These are phyloP conservation scores for Knufia petricola DNA, from an alignment of 2,329 filamentous ascomycete species.

Conservation along the genomic window DNA sequence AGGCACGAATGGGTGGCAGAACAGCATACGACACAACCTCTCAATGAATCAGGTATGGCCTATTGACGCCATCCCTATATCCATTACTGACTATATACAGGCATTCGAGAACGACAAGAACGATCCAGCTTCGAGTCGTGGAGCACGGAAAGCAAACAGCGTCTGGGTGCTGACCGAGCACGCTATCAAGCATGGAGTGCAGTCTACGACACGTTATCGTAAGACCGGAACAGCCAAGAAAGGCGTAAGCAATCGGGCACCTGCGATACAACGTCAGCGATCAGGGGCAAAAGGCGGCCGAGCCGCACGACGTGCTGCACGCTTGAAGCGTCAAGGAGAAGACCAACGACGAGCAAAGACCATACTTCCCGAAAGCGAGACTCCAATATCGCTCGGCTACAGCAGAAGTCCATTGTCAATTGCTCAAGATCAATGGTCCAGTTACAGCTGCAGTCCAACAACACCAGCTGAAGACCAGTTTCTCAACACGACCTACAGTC, in stretches of 20 bases:
- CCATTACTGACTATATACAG: conserved; percentile 20
- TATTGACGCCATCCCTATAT: neutral
- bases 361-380: neutral
- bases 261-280: conserved; percentile 32
- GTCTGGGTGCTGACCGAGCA: conserved; percentile 69
- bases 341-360: conserved; percentile 1
- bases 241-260: conserved; percentile 28
- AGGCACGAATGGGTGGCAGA: conserved; percentile 72
- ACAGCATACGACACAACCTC: conserved; percentile 89
- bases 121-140: conserved; percentile 24
- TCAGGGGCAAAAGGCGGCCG: conserved; percentile 35
- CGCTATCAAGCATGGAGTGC: conserved; percentile 61
- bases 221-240: conserved; percentile 32
- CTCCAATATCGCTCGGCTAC: neutral
- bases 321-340: conserved; percentile 15
- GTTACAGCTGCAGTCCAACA: conserved; percentile 5
- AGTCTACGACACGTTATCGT: conserved; percentile 75
- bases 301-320: conserved; percentile 29
- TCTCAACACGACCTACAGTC: neutral
- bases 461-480: conserved; percentile 7
- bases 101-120: conserved; percentile 30
- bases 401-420: conserved; percentile 5
- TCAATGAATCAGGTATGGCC: conserved; percentile 82
- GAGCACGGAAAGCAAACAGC: conserved; percentile 56
- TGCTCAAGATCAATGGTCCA: conserved; percentile 4